Evolutionary conservation across 805 yeast species (phyloP).

Genomic region (Yarrowia keelungensis): DNA sequence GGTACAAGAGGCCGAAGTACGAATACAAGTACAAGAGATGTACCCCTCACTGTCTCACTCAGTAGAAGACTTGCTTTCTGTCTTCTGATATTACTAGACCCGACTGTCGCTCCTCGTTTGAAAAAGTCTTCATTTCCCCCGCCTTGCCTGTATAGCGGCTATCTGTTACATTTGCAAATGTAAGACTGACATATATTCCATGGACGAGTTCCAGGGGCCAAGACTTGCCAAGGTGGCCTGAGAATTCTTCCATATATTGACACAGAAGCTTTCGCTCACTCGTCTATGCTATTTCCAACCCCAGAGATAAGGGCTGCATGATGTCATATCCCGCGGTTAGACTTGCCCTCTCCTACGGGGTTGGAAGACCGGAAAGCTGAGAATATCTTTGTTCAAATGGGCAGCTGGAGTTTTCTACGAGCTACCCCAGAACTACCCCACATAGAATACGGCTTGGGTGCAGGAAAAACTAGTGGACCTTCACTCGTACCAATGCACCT

Average conservation of each 20-base stretch:
- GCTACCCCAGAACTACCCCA: no score
- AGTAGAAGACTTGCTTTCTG: neutral
- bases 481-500: neutral
- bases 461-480: no score
- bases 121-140: neutral
- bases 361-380: no score
- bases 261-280: neutral
- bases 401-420: no score
- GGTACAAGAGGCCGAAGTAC: no score
- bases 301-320: slow-evolving; percentile 21
- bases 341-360: neutral
- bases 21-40: neutral
- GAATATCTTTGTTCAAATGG: no score
- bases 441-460: no score
- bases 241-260: neutral
- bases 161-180: neutral
- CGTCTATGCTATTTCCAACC: neutral
- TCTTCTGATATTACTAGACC: neutral
- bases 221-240: slow-evolving; percentile 11
- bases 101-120: neutral
- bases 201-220: neutral
- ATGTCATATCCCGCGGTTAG: slow-evolving; percentile 5
- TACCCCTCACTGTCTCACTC: slow-evolving; percentile 14
- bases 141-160: neutral
- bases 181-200: neutral